Percentiles rank a stretch among this genome's conserved stretches.
phyloP scores from a whole-genome alignment of 768 basidiomycete genomes.

The Tylopilus balloui region DNA sequence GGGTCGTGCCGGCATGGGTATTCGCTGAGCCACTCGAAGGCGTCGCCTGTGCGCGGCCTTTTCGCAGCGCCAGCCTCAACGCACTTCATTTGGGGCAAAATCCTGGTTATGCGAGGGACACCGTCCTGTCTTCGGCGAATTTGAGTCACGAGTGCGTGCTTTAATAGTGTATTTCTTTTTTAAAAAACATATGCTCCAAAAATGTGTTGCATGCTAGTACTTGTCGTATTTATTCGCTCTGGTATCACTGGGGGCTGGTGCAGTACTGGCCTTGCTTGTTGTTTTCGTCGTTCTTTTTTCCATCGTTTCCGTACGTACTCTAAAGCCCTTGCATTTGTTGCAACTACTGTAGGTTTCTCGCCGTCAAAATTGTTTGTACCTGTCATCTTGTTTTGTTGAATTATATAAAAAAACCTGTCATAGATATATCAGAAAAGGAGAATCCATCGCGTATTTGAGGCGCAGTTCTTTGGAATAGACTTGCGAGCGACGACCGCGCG shows the following conservation, averaged over 20 bases:
- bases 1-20: conserved; percentile 73
- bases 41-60: conserved; percentile 55
- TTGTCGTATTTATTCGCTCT: not conserved
- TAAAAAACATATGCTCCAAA: too few species aligned
- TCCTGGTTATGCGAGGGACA: conserved; percentile 33
- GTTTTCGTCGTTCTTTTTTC: too few species aligned
- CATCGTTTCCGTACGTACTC: not conserved
- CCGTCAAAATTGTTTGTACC: not conserved
- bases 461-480: too few species aligned
- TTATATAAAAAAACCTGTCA: not conserved
- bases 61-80: conserved; percentile 48
- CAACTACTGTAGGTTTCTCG: not conserved
- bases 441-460: not conserved
- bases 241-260: not conserved
- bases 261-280: not conserved
- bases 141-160: too few species aligned
- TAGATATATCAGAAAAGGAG: too few species aligned
- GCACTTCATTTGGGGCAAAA: conserved; percentile 49
- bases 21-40: conserved; percentile 63
- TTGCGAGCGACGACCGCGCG: too few species aligned
- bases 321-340: not conserved
- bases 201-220: too few species aligned
- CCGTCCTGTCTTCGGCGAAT: not conserved
- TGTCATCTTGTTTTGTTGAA: not conserved
- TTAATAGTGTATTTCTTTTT: not conserved